Evolutionary conservation across 495 filamentous ascomycete species (phyloP).

Genomic region (Aspergillus egyptiacus): DNA sequence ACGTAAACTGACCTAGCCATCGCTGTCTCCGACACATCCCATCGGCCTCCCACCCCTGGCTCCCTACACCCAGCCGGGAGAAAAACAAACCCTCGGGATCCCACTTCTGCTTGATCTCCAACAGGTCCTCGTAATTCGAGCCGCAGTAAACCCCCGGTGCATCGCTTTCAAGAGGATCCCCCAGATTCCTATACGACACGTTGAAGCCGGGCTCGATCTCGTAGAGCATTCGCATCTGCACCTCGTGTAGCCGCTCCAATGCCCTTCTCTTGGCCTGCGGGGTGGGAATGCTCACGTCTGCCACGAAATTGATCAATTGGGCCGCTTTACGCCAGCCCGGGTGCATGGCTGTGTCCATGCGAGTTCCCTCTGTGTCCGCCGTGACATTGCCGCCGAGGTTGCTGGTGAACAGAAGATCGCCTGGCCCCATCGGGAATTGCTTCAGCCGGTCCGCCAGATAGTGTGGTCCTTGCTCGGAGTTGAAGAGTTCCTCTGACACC

Average conservation of each 20-base stretch:
- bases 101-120: constrained; percentile 26
- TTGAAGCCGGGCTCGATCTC: not conserved
- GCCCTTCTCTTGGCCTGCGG: not conserved
- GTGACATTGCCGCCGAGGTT: not conserved
- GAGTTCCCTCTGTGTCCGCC: not conserved
- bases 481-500: not conserved
- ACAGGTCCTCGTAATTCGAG: constrained; percentile 31
- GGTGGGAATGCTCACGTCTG: not conserved
- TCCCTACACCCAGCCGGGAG: constrained; percentile 6
- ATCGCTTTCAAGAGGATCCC: constrained; percentile 15
- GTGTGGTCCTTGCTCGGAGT: not conserved
- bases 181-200: not conserved
- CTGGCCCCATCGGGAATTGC: not conserved
- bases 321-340: not conserved
- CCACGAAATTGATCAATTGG: not conserved
- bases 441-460: not conserved
- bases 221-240: not conserved
- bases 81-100: constrained; percentile 12
- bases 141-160: constrained; percentile 41
- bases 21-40: constrained; percentile 9
- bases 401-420: not conserved
- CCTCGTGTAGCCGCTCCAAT: not conserved
- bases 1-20: too few species aligned
- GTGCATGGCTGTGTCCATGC: not conserved
- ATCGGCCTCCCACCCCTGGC: constrained; percentile 10